These are phyloP conservation scores for Beauveria bassiana DNA, from an alignment of 2,329 filamentous ascomycete genomes.

Conservation along the genomic window DNA sequence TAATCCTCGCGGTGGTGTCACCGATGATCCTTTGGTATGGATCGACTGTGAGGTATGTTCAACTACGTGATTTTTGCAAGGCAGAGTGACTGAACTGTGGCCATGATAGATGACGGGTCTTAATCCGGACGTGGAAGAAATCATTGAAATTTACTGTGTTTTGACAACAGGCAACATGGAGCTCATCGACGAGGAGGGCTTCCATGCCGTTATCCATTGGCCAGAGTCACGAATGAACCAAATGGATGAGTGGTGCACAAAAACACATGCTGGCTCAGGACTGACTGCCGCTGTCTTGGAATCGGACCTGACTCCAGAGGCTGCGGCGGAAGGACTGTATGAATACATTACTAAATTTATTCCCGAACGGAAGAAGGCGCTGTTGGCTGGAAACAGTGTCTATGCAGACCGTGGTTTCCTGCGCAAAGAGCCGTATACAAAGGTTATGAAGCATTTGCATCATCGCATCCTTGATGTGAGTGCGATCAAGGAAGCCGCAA, in stretches of 20 bases:
- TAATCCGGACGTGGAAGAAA: conserved; percentile 70
- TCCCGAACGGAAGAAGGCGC: conserved; percentile 55
- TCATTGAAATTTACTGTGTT: conserved; percentile 88
- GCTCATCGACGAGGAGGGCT: conserved; percentile 67
- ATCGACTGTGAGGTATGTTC: conserved; percentile 58
- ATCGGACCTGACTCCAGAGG: conserved; percentile 62
- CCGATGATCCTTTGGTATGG: conserved; percentile 66
- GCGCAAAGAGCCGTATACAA: conserved; percentile 61
- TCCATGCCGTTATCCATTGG: conserved; percentile 73
- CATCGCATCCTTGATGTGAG: conserved; percentile 92
- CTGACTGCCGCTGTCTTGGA: conserved; percentile 68
- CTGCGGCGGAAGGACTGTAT: conserved; percentile 66
- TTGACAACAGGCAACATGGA: conserved; percentile 76
- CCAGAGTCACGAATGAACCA: conserved; percentile 58
- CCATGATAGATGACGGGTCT: conserved; percentile 66
- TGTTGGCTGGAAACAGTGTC: conserved; percentile 88
- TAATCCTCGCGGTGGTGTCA: conserved; percentile 13
- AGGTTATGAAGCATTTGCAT: conserved; percentile 69
- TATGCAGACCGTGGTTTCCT: conserved; percentile 86
- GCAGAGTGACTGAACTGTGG: not conserved
- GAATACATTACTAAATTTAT: conserved; percentile 69
- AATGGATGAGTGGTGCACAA: conserved; percentile 87
- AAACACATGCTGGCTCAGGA: conserved; percentile 72
- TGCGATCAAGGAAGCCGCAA: conserved; percentile 80
- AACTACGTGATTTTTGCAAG: not conserved